Percentiles rank a stretch among this genome's conserved stretches.
Evolutionary conservation across 495 filamentous ascomycete species (phyloP).

Genomic region (Penicillium psychrofluorescens): DNA sequence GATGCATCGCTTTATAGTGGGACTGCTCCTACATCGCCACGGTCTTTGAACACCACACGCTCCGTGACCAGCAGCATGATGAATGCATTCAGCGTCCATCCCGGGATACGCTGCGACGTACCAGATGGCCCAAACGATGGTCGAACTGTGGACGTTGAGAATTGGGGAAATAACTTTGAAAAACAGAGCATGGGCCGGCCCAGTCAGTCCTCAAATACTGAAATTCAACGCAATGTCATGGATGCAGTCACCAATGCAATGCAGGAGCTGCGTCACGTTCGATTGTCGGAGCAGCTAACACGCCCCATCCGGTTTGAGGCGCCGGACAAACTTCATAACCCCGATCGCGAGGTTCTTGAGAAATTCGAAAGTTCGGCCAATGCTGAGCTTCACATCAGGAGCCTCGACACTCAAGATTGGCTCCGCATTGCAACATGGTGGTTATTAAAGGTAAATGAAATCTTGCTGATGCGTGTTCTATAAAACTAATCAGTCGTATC

Average conservation of each 20-base stretch:
- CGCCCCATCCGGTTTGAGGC: slow-evolving; percentile 26
- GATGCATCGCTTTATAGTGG: slow-evolving; percentile 7
- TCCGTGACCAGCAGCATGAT: neutral
- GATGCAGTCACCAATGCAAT: slow-evolving; percentile 23
- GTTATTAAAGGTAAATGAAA: slow-evolving; percentile 30
- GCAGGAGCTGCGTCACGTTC: slow-evolving; percentile 21
- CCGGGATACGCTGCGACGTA: neutral
- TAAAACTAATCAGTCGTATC: neutral
- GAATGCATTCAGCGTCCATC: neutral
- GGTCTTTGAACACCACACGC: neutral
- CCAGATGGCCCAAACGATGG: slow-evolving; percentile 3
- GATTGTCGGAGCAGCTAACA: slow-evolving; percentile 19
- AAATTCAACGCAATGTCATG: slow-evolving; percentile 9
- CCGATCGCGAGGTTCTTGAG: slow-evolving; percentile 14
- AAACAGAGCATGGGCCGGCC: neutral
- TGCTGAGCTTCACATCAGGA: slow-evolving; percentile 17
- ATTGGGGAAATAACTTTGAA: slow-evolving; percentile 1
- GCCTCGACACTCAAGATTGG: slow-evolving; percentile 28
- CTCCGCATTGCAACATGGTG: slow-evolving; percentile 38
- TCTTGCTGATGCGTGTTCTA: too few species aligned
- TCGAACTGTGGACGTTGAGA: slow-evolving; percentile 1
- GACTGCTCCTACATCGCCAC: slow-evolving; percentile 3
- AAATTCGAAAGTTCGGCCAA: slow-evolving; percentile 16
- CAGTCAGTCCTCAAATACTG: neutral
- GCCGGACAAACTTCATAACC: slow-evolving; percentile 22